phyloP scores from a whole-genome alignment of 2,329 filamentous ascomycete genomes.

The Colletotrichum siamense region DNA sequence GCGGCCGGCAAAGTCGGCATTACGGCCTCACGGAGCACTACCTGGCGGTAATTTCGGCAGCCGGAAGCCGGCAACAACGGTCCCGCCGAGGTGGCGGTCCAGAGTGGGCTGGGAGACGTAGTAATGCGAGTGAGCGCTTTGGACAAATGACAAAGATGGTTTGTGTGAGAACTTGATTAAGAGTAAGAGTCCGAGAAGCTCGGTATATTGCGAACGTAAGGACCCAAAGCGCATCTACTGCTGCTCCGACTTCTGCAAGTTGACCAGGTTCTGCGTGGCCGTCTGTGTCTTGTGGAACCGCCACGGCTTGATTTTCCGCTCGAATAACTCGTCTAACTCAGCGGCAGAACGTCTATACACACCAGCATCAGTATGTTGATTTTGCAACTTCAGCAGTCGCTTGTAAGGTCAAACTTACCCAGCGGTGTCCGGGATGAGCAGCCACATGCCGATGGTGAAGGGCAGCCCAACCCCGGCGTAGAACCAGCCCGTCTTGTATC shows the following conservation, averaged over 20 bases:
- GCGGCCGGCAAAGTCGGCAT: background rate
- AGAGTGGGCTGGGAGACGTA: background rate
- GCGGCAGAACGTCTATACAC: conserved; percentile 24
- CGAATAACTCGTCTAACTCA: conserved; percentile 33
- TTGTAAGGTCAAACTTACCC: background rate
- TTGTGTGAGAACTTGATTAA: background rate
- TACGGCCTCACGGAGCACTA: background rate
- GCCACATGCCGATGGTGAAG: conserved; percentile 28
- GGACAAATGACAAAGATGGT: background rate
- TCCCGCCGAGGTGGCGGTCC: too few relatives aligned
- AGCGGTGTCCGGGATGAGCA: conserved; percentile 16
- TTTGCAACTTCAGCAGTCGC: too few relatives aligned
- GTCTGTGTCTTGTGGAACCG: conserved; percentile 24
- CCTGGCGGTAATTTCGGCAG: background rate
- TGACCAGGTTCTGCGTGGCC: conserved; percentile 5
- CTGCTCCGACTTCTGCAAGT: background rate
- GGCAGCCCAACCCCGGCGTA: conserved; percentile 32
- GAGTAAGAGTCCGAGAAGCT: background rate
- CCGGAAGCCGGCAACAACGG: background rate
- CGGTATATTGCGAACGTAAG: background rate
- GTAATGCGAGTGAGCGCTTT: background rate
- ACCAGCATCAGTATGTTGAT: background rate
- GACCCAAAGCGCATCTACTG: too few relatives aligned
- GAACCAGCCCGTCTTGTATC: conserved; percentile 34
- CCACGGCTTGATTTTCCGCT: conserved; percentile 31